A percentile compares a stretch with the other conserved stretches of the same genome.
Evolutionary conservation across 306 rosid species (phyloP).

Genomic region (Casuarina equisetifolia): DNA sequence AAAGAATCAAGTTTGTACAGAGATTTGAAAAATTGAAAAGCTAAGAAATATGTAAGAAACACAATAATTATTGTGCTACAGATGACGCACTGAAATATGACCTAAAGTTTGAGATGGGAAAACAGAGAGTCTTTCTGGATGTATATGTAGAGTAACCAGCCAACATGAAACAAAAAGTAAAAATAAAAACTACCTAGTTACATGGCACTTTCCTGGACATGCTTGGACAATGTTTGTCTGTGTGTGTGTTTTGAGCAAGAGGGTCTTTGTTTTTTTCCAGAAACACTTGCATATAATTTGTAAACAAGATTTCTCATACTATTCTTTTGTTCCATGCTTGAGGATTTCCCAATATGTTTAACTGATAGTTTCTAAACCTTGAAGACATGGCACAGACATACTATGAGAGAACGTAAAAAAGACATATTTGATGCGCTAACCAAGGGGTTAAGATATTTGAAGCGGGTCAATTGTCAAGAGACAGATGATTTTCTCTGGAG

Average conservation of each 20-base stretch:
- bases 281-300: neutral
- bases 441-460: neutral
- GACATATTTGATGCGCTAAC: neutral
- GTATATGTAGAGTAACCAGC: neutral
- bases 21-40: neutral
- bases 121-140: neutral
- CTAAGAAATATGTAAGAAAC: neutral
- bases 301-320: neutral
- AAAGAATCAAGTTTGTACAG: constrained; percentile 19
- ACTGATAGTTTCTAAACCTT: neutral
- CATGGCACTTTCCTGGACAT: neutral
- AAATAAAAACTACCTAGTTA: neutral
- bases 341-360: neutral
- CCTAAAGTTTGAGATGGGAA: neutral
- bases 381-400: neutral
- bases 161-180: neutral
- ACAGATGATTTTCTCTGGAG: neutral
- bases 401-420: constrained; percentile 2
- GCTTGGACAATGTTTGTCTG: neutral
- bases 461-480: neutral
- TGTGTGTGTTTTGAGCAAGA: neutral
- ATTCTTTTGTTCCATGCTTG: neutral
- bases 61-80: neutral
- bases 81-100: neutral
- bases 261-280: neutral